Percentiles rank a stretch among this genome's conserved stretches.
Evolutionary conservation across 225 moss, liverwort and hornwort genomes (phyloP).

Genomic region (Polytrichum commune): DNA sequence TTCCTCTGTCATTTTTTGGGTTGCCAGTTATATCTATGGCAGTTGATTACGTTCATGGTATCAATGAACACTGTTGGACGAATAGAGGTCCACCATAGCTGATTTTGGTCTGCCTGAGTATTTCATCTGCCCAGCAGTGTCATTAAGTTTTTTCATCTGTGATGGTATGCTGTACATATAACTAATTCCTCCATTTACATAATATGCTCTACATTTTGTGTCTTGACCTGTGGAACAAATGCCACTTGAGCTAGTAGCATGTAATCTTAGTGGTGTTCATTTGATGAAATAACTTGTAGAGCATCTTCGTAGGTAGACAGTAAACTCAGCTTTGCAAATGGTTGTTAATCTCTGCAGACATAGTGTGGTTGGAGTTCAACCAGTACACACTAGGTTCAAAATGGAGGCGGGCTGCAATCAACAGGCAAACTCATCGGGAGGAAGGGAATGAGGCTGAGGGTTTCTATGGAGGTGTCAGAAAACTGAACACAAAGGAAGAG

Average conservation of each 20-base stretch:
- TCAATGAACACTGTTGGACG: too few relatives aligned
- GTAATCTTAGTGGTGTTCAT: neutral
- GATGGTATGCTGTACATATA: too few relatives aligned
- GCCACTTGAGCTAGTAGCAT: neutral
- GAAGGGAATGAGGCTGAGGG: constrained; percentile 90
- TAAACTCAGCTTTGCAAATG: too few relatives aligned
- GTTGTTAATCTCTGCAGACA: constrained; percentile 45
- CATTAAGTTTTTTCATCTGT: too few relatives aligned
- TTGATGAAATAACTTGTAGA: neutral
- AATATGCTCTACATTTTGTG: too few relatives aligned
- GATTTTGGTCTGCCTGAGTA: too few relatives aligned
- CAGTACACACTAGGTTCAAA: constrained; percentile 85
- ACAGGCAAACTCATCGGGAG: constrained; percentile 79
- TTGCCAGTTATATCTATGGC: too few relatives aligned
- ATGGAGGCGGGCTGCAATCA: constrained; percentile 83
- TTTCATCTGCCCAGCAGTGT: too few relatives aligned
- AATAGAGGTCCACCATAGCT: too few relatives aligned
- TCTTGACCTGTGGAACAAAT: neutral
- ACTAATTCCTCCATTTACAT: neutral
- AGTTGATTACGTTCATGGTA: too few relatives aligned
- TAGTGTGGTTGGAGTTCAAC: constrained; percentile 90
- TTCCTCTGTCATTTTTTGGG: neutral
- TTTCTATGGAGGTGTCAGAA: constrained; percentile 89
- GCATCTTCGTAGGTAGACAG: too few relatives aligned
- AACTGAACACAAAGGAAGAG: constrained; percentile 74